Evolutionary conservation across 2,329 filamentous ascomycete genomes (phyloP).

Genomic region (Ophiostoma perfectum): DNA sequence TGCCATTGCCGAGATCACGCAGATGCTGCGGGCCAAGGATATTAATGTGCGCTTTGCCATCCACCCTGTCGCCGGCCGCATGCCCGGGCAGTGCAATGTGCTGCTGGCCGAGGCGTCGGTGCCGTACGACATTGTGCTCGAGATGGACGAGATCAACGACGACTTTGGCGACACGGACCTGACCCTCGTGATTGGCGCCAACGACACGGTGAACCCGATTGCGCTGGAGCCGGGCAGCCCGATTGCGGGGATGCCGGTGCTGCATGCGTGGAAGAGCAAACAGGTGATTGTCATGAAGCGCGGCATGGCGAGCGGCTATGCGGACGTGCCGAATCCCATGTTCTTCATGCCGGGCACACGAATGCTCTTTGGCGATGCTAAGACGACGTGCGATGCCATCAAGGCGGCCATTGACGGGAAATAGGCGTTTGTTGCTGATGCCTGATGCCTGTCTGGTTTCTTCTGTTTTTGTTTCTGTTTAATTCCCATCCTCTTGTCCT

Average conservation of each 20-base stretch:
- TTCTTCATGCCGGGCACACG: slow-evolving; percentile 85
- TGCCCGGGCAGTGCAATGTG: slow-evolving; percentile 92
- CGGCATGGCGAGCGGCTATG: slow-evolving; percentile 81
- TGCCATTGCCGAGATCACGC: slow-evolving; percentile 76
- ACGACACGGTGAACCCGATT: slow-evolving; percentile 89
- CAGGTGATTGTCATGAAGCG: slow-evolving; percentile 91
- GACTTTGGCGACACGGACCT: slow-evolving; percentile 82
- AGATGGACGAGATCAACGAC: slow-evolving; percentile 96
- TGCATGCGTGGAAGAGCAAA: slow-evolving; percentile 92
- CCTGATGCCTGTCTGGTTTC: background rate
- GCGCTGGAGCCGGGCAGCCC: slow-evolving; percentile 75
- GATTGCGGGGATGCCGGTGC: slow-evolving; percentile 87
- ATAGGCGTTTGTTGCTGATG: background rate
- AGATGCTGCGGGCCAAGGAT: slow-evolving; percentile 65
- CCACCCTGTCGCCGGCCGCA: slow-evolving; percentile 82
- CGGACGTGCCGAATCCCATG: slow-evolving; percentile 89
- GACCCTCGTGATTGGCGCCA: slow-evolving; percentile 83
- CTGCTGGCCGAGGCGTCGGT: slow-evolving; percentile 82
- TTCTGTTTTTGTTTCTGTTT: background rate
- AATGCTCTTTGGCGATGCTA: slow-evolving; percentile 91
- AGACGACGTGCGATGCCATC: slow-evolving; percentile 65
- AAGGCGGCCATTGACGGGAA: background rate
- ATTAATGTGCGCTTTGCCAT: slow-evolving; percentile 84
- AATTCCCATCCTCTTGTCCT: background rate
- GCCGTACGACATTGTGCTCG: slow-evolving; percentile 84